Evolutionary conservation across 2,329 filamentous ascomycete genomes (phyloP), one percentile per base, ranked within the genome.

Genomic region (Penicillium thymicola): DNA sequence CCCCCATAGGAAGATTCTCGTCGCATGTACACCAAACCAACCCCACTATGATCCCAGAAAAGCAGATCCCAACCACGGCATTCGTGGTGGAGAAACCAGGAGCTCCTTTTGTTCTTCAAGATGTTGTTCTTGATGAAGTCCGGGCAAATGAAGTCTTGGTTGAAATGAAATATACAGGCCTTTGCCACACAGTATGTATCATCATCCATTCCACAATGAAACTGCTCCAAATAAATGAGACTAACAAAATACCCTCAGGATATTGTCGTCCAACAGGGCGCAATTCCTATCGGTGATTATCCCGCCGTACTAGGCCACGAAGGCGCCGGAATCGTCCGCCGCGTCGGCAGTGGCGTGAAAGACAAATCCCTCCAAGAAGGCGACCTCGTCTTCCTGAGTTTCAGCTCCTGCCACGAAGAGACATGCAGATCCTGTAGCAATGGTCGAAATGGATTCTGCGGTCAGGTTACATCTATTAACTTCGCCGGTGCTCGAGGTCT

Each of bases 91-190:
- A 65, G 13, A 49, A 55, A 0, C 57, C 64, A 37, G 54, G 57
- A 9, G 51, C 64, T 2, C 58, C 60, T 6, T 67, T 66, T 42
- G 41, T 60, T 13, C 58, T 70, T n/a, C 56, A 62, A 36, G 65
- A 70, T 58, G 58, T 74, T 41, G 25, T 66, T 45, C 45, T 71
- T 21, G 64, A 70, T 54, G 63, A 66, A 59, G 61, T 67, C 44
- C 54, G 60, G 30, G 49, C 58, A 9, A 60, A 70, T 48, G 72
- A 75, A 57, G 66, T 73, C 1, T 59, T 75, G 2, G 64, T 75
- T 14, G 66, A 73, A 48, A 73, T 75, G 60, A 72, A 69, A 54
- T 70, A 68, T 27, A 71, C 71, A 0, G 72, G 72, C 1, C 51
- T 75, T 18, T 74, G 73, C 46, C 67, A 71, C 37, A 70, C 66